A percentile compares a stretch with the other conserved stretches of the same genome.
Evolutionary conservation across 306 rosid genomes (phyloP).

Genomic region (Adenanthera pavonina): DNA sequence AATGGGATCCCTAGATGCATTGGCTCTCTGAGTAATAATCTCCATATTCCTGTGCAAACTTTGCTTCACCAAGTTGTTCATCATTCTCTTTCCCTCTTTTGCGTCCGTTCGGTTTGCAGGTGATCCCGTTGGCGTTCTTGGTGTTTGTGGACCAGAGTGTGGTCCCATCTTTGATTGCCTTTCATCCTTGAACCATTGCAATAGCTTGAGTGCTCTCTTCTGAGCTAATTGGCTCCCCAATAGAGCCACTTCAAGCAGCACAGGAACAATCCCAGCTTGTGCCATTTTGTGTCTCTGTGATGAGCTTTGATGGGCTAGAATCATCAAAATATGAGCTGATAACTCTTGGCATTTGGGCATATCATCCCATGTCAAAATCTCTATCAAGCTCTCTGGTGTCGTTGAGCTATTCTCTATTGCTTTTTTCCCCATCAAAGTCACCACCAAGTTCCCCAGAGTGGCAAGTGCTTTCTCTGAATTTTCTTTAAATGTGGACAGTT

Average conservation of each 20-base stretch:
- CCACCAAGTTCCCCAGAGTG: conserved; percentile 80
- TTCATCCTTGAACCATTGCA: conserved; percentile 91
- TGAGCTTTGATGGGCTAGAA: conserved; percentile 88
- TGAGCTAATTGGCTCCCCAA: conserved; percentile 86
- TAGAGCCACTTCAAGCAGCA: conserved; percentile 78
- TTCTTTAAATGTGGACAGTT: conserved; percentile 47
- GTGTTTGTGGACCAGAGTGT: conserved; percentile 93
- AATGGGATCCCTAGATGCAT: conserved; percentile 58
- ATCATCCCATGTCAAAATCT: conserved; percentile 89
- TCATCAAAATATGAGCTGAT: conserved; percentile 83
- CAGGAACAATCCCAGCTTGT: conserved; percentile 67
- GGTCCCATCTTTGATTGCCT: conserved; percentile 78
- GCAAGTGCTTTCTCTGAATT: conserved; percentile 81
- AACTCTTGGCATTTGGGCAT: conserved; percentile 79
- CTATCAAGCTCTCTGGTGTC: conserved; percentile 72
- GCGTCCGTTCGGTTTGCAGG: conserved; percentile 59
- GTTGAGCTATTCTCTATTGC: conserved; percentile 65
- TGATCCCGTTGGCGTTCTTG: conserved; percentile 67
- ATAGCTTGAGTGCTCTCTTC: conserved; percentile 78
- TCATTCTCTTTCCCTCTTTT: conserved; percentile 77
- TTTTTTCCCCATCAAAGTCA: conserved; percentile 77
- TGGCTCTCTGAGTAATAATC: conserved; percentile 76
- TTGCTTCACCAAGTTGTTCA: conserved; percentile 91
- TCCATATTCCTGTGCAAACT: conserved; percentile 88
- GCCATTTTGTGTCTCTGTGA: conserved; percentile 79